Evolutionary conservation across 2,329 filamentous ascomycete species (phyloP).

Genomic region (Beauveria caledonica): DNA sequence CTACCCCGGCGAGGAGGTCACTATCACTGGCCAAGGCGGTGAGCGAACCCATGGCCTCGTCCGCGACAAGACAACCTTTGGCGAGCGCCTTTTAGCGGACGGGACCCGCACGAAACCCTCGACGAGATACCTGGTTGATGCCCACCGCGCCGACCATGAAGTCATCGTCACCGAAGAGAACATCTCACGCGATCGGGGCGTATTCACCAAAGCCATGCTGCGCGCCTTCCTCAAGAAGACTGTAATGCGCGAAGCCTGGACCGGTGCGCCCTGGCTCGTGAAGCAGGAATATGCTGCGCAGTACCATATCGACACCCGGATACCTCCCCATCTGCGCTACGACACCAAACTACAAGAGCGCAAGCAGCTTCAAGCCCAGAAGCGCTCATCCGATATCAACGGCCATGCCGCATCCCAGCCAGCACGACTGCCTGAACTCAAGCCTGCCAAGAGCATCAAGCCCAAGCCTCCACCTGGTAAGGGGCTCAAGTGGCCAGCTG

Average conservation of each 20-base stretch:
- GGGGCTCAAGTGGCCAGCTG: slow-evolving; percentile 48
- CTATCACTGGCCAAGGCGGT: slow-evolving; percentile 60
- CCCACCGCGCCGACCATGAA: slow-evolving; percentile 63
- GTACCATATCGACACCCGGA: slow-evolving; percentile 79
- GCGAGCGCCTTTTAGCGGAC: slow-evolving; percentile 49
- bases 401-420: slow-evolving; percentile 28
- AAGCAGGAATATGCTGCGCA: slow-evolving; percentile 75
- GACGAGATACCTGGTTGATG: slow-evolving; percentile 72
- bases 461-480: slow-evolving; percentile 43
- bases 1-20: slow-evolving; percentile 80
- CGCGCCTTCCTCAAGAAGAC: slow-evolving; percentile 93
- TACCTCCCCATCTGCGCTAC: slow-evolving; percentile 74
- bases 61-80: slow-evolving; percentile 77
- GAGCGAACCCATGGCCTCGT: slow-evolving; percentile 67
- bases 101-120: slow-evolving; percentile 63
- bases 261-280: slow-evolving; percentile 92
- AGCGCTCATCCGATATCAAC: slow-evolving; percentile 47
- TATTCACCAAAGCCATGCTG: slow-evolving; percentile 91
- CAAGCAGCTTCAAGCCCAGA: slow-evolving; percentile 61
- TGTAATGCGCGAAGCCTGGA: slow-evolving; percentile 86
- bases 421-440: slow-evolving; percentile 60
- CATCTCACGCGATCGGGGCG: slow-evolving; percentile 77
- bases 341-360: slow-evolving; percentile 72
- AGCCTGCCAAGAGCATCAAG: slow-evolving; percentile 35
- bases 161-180: slow-evolving; percentile 73